Conservation (phyloP, 768 basidiomycete genomes). For the Leucosporidium scottii region DNA sequence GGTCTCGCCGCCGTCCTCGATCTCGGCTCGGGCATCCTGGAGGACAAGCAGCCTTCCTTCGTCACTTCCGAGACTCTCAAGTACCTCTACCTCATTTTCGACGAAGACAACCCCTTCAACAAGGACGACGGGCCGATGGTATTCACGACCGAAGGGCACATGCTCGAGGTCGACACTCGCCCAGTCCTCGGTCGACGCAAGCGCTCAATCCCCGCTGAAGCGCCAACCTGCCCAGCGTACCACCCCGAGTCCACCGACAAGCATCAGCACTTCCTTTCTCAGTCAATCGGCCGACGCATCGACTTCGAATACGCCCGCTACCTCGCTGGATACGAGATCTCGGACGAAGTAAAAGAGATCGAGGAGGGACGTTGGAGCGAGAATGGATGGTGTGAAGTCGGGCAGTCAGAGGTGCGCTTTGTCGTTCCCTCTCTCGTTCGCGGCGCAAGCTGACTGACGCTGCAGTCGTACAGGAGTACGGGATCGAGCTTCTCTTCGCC, state of each 20-base stretch:
- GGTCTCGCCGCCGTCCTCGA: slow-evolving; percentile 77
- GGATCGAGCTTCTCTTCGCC: slow-evolving; percentile 35
- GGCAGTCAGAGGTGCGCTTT: slow-evolving; percentile 49
- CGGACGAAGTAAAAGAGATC: slow-evolving; percentile 46
- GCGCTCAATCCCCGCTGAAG: not conserved
- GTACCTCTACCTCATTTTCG: slow-evolving; percentile 91
- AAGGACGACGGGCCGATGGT: slow-evolving; percentile 76
- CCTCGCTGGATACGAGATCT: slow-evolving; percentile 55
- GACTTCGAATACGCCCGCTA: slow-evolving; percentile 77
- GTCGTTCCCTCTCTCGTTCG: not conserved
- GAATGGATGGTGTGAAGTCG: slow-evolving; percentile 68
- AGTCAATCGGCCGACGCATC: slow-evolving; percentile 61
- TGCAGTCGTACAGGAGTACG: slow-evolving; percentile 19
- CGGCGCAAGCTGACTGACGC: not conserved
- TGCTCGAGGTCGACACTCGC: slow-evolving; percentile 60
- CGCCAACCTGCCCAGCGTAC: slow-evolving; percentile 61
- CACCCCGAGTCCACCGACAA: slow-evolving; percentile 37
- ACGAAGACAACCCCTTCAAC: slow-evolving; percentile 58
- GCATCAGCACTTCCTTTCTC: slow-evolving; percentile 44
- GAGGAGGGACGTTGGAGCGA: slow-evolving; percentile 52
- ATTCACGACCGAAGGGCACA: slow-evolving; percentile 92
- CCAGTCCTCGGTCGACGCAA: slow-evolving; percentile 29
- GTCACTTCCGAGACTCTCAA: slow-evolving; percentile 43
- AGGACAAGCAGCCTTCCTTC: slow-evolving; percentile 54
- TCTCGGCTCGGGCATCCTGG: slow-evolving; percentile 47